phyloP scores from a whole-genome alignment of 805 yeast genomes.

The Kluyveromyces nonfermentans region DNA sequence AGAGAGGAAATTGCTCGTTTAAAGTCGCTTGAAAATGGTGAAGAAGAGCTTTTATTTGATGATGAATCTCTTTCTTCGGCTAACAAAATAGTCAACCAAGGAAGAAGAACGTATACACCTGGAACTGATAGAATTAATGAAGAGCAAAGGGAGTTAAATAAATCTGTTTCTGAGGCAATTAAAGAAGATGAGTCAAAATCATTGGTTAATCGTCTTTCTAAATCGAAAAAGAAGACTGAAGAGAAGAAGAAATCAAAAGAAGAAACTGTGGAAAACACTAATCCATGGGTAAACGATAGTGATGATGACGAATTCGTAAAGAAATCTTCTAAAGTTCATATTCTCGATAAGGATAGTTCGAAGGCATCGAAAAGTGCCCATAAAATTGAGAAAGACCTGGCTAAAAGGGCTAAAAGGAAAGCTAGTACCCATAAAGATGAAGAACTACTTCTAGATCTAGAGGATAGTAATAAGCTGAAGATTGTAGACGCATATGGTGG shows the following conservation, averaged over 20 bases:
- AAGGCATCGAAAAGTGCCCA: slow-evolving; percentile 39
- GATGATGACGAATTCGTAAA: slow-evolving; percentile 26
- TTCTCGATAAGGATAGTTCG: slow-evolving; percentile 43
- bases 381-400: slow-evolving; percentile 32
- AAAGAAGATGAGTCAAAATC: slow-evolving; percentile 42
- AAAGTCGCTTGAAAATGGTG: slow-evolving; percentile 40
- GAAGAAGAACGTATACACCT: slow-evolving; percentile 77
- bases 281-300: slow-evolving; percentile 43
- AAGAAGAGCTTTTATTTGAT: slow-evolving; percentile 32
- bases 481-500: slow-evolving; percentile 41
- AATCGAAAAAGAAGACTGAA: slow-evolving; percentile 10
- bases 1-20: slow-evolving; percentile 42
- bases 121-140: slow-evolving; percentile 23
- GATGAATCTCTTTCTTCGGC: slow-evolving; percentile 34
- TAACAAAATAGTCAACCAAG: slow-evolving; percentile 50
- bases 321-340: slow-evolving; percentile 38
- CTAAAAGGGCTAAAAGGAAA: slow-evolving; percentile 15
- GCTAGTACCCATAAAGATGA: slow-evolving; percentile 31
- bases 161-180: slow-evolving; percentile 35
- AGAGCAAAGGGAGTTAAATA: slow-evolving; percentile 30
- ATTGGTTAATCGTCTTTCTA: slow-evolving; percentile 34
- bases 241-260: background rate
- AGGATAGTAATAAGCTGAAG: slow-evolving; percentile 39
- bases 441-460: slow-evolving; percentile 35
- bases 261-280: slow-evolving; percentile 22